Evolutionary conservation across 1,139 yeast species (phyloP), one percentile per base, ranked within the genome.

Genomic region (Nakaseomyces glabratus): DNA sequence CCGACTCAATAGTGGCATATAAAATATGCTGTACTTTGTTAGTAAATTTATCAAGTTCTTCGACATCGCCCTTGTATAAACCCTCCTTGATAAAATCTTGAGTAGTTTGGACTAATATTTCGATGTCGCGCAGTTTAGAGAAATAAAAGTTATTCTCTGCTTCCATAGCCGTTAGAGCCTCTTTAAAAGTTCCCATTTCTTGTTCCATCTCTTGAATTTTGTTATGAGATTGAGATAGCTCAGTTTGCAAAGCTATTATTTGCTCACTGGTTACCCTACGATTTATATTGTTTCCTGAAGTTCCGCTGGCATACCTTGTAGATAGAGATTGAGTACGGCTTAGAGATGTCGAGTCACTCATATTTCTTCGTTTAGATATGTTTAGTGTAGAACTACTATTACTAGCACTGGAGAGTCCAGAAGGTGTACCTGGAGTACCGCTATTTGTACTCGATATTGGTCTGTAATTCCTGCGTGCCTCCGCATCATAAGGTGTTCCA

Each of bases 141-240:
- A 84, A 90, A 58, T 90, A 90, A 51, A 90, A 86, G 53, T 84
- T 82, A 41, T 97, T 72, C 55, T 93, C 98, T 1, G 61, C 69
- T 48, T 77, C 82, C 39, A 82, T 64, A 19, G 76, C 71, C 36
- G 73, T 76, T 20, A 73, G 65, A 12, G 74, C 68, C 12, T 67
- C 60, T 42, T 66, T 68, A 45, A 65, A 69, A 42, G 75, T 78
- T 19, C 62, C 62, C 28, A 74, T 49, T 47, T 79, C 84, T 11
- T 65, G 66, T 20, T 61, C 63, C 33, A 69, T 63, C 2, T 52
- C 53, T 14, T 60, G 60, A 29, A 75, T 56, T 35, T 67, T 69
- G 7, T 55, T 46, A 24, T 49, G 60, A 2, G 66, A 44, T 28
- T 58, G 57, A 4, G 50, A 42, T 14, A 63, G 41, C 34, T 67